These are phyloP conservation scores for Boletus barrowsii DNA, from an alignment of 768 basidiomycete genomes.

Conservation along the genomic window DNA sequence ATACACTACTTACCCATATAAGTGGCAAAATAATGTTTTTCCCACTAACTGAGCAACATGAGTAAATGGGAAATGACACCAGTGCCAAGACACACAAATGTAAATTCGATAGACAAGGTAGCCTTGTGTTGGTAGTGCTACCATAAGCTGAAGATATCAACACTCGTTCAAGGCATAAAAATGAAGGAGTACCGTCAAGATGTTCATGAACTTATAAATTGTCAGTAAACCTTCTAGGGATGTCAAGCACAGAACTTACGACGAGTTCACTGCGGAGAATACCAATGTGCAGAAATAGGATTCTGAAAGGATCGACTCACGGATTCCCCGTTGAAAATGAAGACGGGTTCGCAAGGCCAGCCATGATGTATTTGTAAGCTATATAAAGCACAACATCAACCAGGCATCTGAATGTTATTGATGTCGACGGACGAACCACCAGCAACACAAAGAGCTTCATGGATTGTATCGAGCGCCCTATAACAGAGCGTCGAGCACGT, in stretches of 20 bases:
- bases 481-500: neutral
- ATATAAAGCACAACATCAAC: neutral
- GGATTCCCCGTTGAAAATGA: neutral
- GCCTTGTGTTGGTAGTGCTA: slow-evolving; percentile 2
- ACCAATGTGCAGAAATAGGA: no score
- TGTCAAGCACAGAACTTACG: neutral
- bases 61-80: neutral
- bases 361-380: slow-evolving; percentile 5
- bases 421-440: slow-evolving; percentile 4
- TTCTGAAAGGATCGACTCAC: neutral
- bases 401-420: no score
- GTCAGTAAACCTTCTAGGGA: neutral
- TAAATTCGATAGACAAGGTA: slow-evolving; percentile 17
- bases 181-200: neutral
- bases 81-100: neutral
- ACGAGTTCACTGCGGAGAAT: neutral
- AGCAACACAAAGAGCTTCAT: slow-evolving; percentile 5
- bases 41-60: neutral
- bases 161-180: neutral
- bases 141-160: slow-evolving; percentile 5
- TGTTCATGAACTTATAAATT: neutral
- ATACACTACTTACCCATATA: neutral
- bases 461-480: neutral
- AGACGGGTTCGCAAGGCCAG: neutral
- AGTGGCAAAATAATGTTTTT: neutral